Conservation (phyloP, 495 filamentous ascomycete species). For the Neurospora intermedia region DNA sequence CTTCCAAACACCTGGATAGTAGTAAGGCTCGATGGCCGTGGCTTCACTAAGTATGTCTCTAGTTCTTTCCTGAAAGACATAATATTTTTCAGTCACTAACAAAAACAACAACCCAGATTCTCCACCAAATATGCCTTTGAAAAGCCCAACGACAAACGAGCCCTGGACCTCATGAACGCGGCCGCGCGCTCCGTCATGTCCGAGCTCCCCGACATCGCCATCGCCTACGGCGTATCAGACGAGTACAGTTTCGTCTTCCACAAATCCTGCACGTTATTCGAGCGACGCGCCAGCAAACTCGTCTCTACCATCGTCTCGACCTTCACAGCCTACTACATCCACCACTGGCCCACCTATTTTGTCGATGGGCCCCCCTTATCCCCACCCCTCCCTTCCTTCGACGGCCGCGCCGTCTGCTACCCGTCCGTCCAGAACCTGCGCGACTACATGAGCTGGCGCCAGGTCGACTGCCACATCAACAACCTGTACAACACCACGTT, state of each 20-base stretch:
- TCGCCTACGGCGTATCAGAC: slow-evolving; percentile 89
- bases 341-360: slow-evolving; percentile 71
- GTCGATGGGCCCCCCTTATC: slow-evolving; percentile 48
- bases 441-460: slow-evolving; percentile 95
- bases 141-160: slow-evolving; percentile 85
- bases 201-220: slow-evolving; percentile 71
- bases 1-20: slow-evolving; percentile 91
- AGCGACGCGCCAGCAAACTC: slow-evolving; percentile 78
- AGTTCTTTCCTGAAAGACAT: neutral
- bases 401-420: slow-evolving; percentile 83
- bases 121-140: slow-evolving; percentile 70
- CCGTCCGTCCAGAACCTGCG: slow-evolving; percentile 66
- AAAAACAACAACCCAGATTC: slow-evolving; percentile 39
- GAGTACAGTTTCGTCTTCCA: slow-evolving; percentile 93
- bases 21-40: slow-evolving; percentile 81
- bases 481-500: slow-evolving; percentile 98
- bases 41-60: slow-evolving; percentile 68
- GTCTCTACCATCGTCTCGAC: slow-evolving; percentile 82
- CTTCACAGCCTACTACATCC: slow-evolving; percentile 85
- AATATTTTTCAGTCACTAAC: neutral
- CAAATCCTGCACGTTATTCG: slow-evolving; percentile 69
- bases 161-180: slow-evolving; percentile 88
- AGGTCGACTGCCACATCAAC: slow-evolving; percentile 97
- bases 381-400: slow-evolving; percentile 76
- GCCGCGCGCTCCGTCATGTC: slow-evolving; percentile 73